A percentile compares a stretch with the other conserved stretches of the same genome.
phyloP scores from a whole-genome alignment of 228 moss, liverwort and hornwort genomes.

The Sphagnum fallax region DNA sequence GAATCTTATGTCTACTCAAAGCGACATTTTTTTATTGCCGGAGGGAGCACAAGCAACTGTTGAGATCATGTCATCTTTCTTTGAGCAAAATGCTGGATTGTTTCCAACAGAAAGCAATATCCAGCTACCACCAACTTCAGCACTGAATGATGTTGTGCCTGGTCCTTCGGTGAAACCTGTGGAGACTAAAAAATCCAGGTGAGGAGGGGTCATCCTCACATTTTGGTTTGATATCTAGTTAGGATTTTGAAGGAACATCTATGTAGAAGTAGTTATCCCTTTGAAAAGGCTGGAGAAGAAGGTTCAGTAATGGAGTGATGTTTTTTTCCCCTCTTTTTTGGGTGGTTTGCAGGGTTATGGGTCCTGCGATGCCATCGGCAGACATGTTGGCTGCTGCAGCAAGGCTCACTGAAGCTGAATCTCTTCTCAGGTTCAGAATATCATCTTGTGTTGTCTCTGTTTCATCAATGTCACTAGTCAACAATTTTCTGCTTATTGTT shows the following conservation, averaged over 20 bases:
- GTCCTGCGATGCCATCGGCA: constrained; percentile 90
- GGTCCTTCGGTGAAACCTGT: constrained; percentile 3
- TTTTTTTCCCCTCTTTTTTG: no score
- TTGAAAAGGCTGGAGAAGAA: no score
- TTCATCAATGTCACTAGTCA: neutral
- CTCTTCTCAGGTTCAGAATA: constrained; percentile 54
- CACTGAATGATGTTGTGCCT: constrained; percentile 4
- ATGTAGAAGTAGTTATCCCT: no score
- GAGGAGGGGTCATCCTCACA: neutral
- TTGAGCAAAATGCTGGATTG: constrained; percentile 3
- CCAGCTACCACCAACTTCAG: constrained; percentile 16
- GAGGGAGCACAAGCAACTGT: constrained; percentile 46
- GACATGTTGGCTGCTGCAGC: constrained; percentile 92
- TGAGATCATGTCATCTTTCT: constrained; percentile 33
- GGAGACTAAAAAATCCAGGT: constrained; percentile 39
- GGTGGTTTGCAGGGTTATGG: constrained; percentile 58
- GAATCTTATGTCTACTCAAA: constrained; percentile 27
- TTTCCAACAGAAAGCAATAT: constrained; percentile 11
- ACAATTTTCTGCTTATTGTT: neutral
- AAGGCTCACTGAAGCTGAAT: constrained; percentile 78
- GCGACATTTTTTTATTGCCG: constrained; percentile 46
- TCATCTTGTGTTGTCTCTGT: neutral
- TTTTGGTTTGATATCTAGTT: no score
- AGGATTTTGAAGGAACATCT: no score
- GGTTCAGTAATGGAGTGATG: no score